Percentiles rank a stretch among this genome's conserved stretches.
Conservation (phyloP, 2,329 filamentous ascomycete species). For the Biscogniauxia sp. region DNA sequence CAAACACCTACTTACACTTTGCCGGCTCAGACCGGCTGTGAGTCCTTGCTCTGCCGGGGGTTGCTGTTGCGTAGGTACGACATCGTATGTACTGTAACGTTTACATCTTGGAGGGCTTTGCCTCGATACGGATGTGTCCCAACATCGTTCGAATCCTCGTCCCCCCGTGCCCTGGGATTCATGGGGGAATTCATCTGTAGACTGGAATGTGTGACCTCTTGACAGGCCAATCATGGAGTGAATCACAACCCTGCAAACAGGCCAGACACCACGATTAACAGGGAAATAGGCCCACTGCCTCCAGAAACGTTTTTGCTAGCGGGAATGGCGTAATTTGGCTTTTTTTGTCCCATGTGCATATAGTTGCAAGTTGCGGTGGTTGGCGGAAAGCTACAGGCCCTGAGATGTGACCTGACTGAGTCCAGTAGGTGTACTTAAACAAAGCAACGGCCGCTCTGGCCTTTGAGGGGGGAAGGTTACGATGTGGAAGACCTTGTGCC, state of each 20-base stretch:
- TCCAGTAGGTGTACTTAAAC: background rate
- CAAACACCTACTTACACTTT: background rate
- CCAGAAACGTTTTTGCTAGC: background rate
- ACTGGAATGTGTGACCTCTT: background rate
- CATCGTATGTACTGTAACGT: background rate
- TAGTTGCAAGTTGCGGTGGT: background rate
- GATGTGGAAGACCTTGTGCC: background rate
- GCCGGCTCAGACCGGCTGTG: background rate
- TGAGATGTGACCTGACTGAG: background rate
- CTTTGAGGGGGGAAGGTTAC: background rate
- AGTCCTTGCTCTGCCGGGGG: background rate
- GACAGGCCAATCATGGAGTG: background rate
- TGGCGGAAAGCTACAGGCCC: background rate
- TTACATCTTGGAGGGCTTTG: background rate
- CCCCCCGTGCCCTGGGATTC: background rate
- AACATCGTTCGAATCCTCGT: background rate
- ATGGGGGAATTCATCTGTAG: no score
- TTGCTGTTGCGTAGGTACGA: background rate
- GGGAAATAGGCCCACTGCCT: background rate
- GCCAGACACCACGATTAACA: background rate
- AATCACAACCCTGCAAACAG: background rate
- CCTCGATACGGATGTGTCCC: no score
- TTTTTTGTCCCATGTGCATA: background rate
- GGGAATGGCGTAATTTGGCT: background rate
- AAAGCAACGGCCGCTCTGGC: background rate